These are phyloP conservation scores for Neurospora africana DNA, from an alignment of 495 filamentous ascomycete species.

Conservation along the genomic window DNA sequence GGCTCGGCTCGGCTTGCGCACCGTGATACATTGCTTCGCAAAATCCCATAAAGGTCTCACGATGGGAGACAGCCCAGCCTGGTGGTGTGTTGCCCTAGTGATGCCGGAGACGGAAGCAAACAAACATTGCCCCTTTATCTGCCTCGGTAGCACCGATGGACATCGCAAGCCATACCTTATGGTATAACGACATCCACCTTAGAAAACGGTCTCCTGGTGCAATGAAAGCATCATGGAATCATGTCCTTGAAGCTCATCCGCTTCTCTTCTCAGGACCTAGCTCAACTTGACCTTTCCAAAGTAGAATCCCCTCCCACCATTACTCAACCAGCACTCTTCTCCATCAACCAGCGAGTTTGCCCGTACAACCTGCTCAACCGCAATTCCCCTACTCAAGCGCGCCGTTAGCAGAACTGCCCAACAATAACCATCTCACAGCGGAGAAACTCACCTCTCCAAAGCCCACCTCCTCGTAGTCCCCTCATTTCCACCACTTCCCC, in stretches of 20 bases:
- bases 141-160: neutral
- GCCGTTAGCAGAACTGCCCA: conserved; percentile 4
- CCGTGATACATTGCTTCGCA: neutral
- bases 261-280: neutral
- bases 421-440: neutral
- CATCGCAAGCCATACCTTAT: neutral
- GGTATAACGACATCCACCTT: no score
- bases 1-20: neutral
- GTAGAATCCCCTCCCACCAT: conserved; percentile 72
- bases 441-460: conserved; percentile 39
- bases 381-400: conserved; percentile 32
- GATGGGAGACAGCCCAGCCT: neutral
- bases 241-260: neutral
- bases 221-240: neutral
- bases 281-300: conserved; percentile 21
- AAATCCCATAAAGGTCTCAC: neutral
- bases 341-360: conserved; percentile 50
- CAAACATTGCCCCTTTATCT: neutral
- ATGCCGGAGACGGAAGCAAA: neutral
- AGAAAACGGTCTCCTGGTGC: neutral
- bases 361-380: conserved; percentile 48
- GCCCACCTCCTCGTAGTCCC: conserved; percentile 79
- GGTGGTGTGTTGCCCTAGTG: neutral
- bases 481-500: conserved; percentile 62
- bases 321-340: conserved; percentile 77